phyloP scores from a whole-genome alignment of 148 eudicot species.

The Hydrangea macrophylla region DNA sequence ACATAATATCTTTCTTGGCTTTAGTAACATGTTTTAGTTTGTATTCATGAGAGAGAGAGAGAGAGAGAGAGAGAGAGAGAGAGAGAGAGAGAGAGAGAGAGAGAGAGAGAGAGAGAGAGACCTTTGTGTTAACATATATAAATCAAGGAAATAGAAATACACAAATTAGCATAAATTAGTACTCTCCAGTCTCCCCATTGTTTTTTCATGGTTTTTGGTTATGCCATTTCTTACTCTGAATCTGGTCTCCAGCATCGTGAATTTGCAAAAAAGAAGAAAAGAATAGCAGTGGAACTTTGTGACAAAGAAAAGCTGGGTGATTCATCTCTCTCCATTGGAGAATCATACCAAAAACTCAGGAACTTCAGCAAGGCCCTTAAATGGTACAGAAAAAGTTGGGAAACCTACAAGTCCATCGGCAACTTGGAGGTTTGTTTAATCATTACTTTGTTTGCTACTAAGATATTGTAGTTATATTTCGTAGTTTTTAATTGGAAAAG shows the following conservation, averaged over 20 bases:
- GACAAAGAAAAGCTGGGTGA: constrained; percentile 91
- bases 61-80: no score
- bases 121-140: no score
- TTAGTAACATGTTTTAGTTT: no score
- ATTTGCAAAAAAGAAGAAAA: constrained; percentile 71
- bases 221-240: not conserved
- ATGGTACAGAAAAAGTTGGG: constrained; percentile 81
- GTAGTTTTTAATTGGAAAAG: not conserved
- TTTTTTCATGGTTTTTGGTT: not conserved
- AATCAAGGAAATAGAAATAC: not conserved
- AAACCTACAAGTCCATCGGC: constrained; percentile 53
- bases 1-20: no score
- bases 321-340: constrained; percentile 73
- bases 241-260: constrained; percentile 46
- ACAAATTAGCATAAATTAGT: not conserved
- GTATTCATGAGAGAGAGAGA: no score
- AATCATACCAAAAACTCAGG: constrained; percentile 83
- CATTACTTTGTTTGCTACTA: not conserved
- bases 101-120: no score
- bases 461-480: not conserved
- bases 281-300: constrained; percentile 62
- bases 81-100: no score
- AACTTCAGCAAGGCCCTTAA: constrained; percentile 66
- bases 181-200: not conserved
- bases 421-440: constrained; percentile 67